phyloP scores from a whole-genome alignment of 495 filamentous ascomycete genomes.

The Cercophora sp. region DNA sequence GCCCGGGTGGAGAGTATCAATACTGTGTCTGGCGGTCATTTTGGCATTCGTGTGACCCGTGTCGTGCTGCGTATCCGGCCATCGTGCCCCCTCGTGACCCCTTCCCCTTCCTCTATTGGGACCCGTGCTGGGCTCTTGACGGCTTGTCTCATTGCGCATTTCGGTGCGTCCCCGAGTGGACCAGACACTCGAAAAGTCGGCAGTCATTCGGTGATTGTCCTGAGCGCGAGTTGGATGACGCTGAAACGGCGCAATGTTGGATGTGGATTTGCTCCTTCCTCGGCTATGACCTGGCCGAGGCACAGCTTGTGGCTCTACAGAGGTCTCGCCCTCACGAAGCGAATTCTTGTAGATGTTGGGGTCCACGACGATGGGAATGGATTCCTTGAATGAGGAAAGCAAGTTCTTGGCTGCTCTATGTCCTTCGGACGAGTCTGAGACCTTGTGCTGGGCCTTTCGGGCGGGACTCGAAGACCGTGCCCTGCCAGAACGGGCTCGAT shows the following conservation, averaged over 20 bases:
- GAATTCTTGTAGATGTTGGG: conserved; percentile 24
- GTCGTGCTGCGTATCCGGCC: too few species aligned
- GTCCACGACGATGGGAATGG: conserved; percentile 27
- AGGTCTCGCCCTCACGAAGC: conserved; percentile 3
- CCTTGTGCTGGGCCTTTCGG: neutral
- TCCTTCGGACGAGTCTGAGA: neutral
- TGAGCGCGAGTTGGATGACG: neutral
- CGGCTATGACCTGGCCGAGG: neutral
- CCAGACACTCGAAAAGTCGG: neutral
- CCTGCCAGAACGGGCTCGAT: neutral
- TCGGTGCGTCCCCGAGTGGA: neutral
- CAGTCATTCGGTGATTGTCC: neutral
- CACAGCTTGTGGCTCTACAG: neutral
- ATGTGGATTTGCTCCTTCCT: conserved; percentile 7
- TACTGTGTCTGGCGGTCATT: too few species aligned
- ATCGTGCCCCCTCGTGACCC: too few species aligned
- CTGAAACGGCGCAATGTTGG: conserved; percentile 1
- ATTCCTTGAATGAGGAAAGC: neutral
- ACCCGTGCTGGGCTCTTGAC: too few species aligned
- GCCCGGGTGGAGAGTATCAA: conserved; percentile 1
- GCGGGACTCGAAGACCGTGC: neutral
- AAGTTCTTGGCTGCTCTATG: neutral
- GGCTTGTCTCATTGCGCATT: too few species aligned
- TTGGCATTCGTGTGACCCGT: too few species aligned
- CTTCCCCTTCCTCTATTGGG: too few species aligned